Conservation (phyloP, 2,329 filamentous ascomycete species). For the Aspergillus sp. region DNA sequence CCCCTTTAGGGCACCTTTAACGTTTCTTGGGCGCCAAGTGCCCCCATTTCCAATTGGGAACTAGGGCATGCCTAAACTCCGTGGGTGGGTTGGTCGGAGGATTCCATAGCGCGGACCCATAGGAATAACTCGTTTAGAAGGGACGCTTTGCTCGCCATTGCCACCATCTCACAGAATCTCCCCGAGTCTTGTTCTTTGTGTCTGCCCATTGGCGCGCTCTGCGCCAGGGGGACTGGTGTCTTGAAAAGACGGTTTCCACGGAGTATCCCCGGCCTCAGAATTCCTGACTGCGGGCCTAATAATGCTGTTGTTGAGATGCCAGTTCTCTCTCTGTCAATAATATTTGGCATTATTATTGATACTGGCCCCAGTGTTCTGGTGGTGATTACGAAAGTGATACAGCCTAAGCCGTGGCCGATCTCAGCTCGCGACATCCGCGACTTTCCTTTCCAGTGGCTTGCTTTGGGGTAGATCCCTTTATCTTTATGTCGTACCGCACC, state of each 20-base stretch:
- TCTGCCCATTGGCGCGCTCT: constrained; percentile 24
- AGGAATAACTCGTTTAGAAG: constrained; percentile 21
- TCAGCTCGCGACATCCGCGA: constrained; percentile 3
- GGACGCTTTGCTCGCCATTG: constrained; percentile 25
- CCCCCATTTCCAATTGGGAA: constrained; percentile 15
- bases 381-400: constrained; percentile 8
- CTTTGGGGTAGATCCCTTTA: constrained; percentile 7
- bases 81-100: constrained; percentile 23
- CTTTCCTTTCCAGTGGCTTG: constrained; percentile 2
- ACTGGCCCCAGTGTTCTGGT: not conserved
- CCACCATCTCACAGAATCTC: constrained; percentile 22
- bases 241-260: not conserved
- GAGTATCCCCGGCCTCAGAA: constrained; percentile 3
- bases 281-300: not conserved
- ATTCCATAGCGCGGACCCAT: constrained; percentile 26
- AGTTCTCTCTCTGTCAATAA: not conserved
- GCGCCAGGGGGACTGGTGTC: constrained; percentile 14
- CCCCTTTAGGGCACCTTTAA: constrained; percentile 9
- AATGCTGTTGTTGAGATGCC: constrained; percentile 3
- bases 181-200: constrained; percentile 12
- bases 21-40: constrained; percentile 14
- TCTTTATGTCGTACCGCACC: constrained; percentile 6
- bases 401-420: constrained; percentile 16
- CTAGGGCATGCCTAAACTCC: constrained; percentile 18
- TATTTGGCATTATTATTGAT: constrained; percentile 3